These are phyloP conservation scores for Sisymbrium irio DNA, from an alignment of 345 rosid genomes.

Conservation along the genomic window DNA sequence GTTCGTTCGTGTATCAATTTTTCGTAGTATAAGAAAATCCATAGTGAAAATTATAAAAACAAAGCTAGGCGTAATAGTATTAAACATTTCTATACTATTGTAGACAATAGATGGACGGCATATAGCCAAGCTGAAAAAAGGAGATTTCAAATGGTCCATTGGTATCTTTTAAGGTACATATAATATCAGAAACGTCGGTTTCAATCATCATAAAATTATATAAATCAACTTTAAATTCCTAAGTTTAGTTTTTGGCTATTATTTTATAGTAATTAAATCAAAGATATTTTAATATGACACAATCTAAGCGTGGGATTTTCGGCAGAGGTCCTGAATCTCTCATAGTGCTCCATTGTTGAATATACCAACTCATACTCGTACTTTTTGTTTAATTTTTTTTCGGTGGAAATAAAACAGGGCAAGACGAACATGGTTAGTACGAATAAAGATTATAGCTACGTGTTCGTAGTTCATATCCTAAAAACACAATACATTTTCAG, in stretches of 20 bases:
- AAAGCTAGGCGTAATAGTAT: not conserved
- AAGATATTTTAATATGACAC: conserved; percentile 2
- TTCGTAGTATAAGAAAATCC: conserved; percentile 4
- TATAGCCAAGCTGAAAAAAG: conserved; percentile 12
- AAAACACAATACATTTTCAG: not conserved
- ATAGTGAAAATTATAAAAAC: not conserved
- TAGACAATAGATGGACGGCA: conserved; percentile 20
- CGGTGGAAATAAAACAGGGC: not conserved
- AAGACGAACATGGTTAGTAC: conserved; percentile 1
- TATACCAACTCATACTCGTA: conserved; percentile 28
- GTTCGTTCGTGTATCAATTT: conserved; percentile 15
- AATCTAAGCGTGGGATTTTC: conserved; percentile 24
- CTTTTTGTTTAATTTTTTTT: not conserved
- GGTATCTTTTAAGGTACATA: conserved; percentile 15
- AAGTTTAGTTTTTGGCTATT: not conserved
- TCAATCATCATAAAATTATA: conserved; percentile 6
- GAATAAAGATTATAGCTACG: not conserved
- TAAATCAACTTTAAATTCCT: not conserved
- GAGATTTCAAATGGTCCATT: not conserved
- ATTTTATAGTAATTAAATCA: not conserved
- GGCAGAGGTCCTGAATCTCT: conserved; percentile 29
- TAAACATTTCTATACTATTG: conserved; percentile 10
- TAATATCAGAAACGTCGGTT: conserved; percentile 19
- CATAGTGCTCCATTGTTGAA: conserved; percentile 32
- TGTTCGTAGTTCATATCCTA: not conserved